Evolutionary conservation across 345 rosid species (phyloP).

Genomic region (Lenwebbia sp.): DNA sequence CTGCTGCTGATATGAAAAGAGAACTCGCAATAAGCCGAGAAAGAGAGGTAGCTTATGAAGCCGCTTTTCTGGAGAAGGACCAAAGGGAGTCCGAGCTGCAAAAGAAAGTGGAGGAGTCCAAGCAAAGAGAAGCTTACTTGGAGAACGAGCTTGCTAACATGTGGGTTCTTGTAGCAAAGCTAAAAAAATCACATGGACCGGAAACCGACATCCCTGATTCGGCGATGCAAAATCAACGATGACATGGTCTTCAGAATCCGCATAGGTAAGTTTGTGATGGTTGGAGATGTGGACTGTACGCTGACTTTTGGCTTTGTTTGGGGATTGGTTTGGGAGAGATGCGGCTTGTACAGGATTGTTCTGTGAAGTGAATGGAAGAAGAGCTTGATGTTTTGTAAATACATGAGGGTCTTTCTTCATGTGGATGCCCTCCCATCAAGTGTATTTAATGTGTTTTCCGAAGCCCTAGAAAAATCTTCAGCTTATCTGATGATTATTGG

Average conservation of each 20-base stretch:
- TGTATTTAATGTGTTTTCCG: not conserved
- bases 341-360: not conserved
- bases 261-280: not conserved
- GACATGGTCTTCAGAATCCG: not conserved
- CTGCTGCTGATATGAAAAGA: slow-evolving; percentile 55
- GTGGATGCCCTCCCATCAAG: not conserved
- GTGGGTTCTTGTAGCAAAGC: slow-evolving; percentile 97
- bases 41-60: slow-evolving; percentile 78
- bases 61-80: slow-evolving; percentile 71
- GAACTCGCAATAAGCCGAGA: slow-evolving; percentile 72
- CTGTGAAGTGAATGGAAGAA: not conserved
- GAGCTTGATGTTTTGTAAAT: not conserved
- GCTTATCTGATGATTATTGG: not conserved
- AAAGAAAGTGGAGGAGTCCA: slow-evolving; percentile 78
- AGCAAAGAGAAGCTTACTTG: slow-evolving; percentile 85
- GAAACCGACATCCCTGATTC: slow-evolving; percentile 35
- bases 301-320: not conserved
- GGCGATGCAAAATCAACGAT: slow-evolving; percentile 11
- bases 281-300: not conserved
- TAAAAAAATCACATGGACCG: slow-evolving; percentile 58
- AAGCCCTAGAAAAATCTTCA: not conserved
- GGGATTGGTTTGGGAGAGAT: not conserved
- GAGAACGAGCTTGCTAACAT: slow-evolving; percentile 98
- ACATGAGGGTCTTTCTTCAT: not conserved
- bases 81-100: slow-evolving; percentile 75